A percentile compares a stretch with the other conserved stretches of the same genome.
Conservation (phyloP, 2,329 filamentous ascomycete genomes). For the Aspergillus unguis region DNA sequence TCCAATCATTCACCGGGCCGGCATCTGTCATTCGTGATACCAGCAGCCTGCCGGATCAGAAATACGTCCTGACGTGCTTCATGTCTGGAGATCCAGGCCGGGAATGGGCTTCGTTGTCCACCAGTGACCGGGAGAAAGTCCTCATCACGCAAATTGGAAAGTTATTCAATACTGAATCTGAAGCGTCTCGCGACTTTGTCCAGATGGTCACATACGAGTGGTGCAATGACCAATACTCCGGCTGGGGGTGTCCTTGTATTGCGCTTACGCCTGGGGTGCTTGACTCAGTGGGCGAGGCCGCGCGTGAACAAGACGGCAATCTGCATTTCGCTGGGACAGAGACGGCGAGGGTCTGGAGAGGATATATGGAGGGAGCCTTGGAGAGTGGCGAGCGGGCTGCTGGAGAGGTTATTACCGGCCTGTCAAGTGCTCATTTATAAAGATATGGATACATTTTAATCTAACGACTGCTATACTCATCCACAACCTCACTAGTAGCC, state of each 20-base stretch:
- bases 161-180: conserved; percentile 9
- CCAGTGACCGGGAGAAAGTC: conserved; percentile 3
- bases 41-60: conserved; percentile 21
- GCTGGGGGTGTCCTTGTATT: conserved; percentile 43
- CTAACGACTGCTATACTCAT: not conserved
- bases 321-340: conserved; percentile 57
- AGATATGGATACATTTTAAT: too few relatives aligned
- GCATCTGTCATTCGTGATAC: conserved; percentile 48
- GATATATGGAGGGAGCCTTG: conserved; percentile 59
- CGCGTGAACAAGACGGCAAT: conserved; percentile 35
- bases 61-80: conserved; percentile 42
- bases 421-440: not conserved
- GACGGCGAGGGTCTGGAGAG: conserved; percentile 52
- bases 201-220: conserved; percentile 38
- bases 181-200: conserved; percentile 25
- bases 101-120: conserved; percentile 25
- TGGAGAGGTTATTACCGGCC: conserved; percentile 39
- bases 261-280: conserved; percentile 40
- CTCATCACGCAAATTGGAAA: conserved; percentile 16
- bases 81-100: conserved; percentile 37
- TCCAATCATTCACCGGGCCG: conserved; percentile 47
- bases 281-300: conserved; percentile 26
- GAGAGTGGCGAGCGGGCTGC: conserved; percentile 50
- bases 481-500: not conserved
- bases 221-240: conserved; percentile 37